Base-by-base conservation (phyloP, 2,329 filamentous ascomycete species). In the Arthrobotrys sinensis region DNA sequence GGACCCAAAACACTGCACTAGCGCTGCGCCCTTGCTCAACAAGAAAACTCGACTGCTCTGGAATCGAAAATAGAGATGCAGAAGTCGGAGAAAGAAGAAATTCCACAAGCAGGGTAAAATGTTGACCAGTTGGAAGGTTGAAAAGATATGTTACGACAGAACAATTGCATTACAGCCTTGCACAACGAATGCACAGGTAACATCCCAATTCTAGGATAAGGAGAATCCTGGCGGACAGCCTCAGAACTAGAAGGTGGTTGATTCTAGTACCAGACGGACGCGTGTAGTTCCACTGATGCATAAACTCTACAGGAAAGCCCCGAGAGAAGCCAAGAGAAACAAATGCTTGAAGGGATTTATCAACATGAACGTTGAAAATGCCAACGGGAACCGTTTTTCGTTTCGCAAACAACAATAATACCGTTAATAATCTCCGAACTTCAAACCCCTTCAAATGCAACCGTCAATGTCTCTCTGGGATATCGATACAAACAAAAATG, bases 401-500 rank as follows among this genome's bases (percentile, higher is more conserved):
- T 69, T 70, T 69, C 43, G 24, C 72, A 65, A 57, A 67, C 34
- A 40, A 70, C 40, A 76, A 57, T 76, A 50, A 57, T 36, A 60
- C 45, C 64, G 72, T 69, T 63, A 69, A 76, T 69, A 76, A 76
- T 68, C 71, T 68, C 71, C 71, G 64, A 65, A 40, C 19, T 2
- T 28, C 12, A 34, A 28, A 21, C 55, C 46, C 11, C 19, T 52
- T 34, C 32, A 8, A 60, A 60, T 38, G n/a, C 52, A 57, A 57
- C 3, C 55, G 19, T 12, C 7, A 8, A 24, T 21, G 5, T 48
- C 16, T 48, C 45, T 48, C 19, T 19, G 24, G 11, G 55, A 60
- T 60, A 60, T 43, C 40, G 36, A 24, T 43, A 60, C 55, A 60
- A 43, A 43, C 5, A 8, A 0, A 6, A 16, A 40, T 40, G 6